Percentiles rank a stretch among this genome's conserved stretches.
These are phyloP conservation scores for Dacryopinax primogenitus DNA, from an alignment of 768 basidiomycete species.

Conservation along the genomic window DNA sequence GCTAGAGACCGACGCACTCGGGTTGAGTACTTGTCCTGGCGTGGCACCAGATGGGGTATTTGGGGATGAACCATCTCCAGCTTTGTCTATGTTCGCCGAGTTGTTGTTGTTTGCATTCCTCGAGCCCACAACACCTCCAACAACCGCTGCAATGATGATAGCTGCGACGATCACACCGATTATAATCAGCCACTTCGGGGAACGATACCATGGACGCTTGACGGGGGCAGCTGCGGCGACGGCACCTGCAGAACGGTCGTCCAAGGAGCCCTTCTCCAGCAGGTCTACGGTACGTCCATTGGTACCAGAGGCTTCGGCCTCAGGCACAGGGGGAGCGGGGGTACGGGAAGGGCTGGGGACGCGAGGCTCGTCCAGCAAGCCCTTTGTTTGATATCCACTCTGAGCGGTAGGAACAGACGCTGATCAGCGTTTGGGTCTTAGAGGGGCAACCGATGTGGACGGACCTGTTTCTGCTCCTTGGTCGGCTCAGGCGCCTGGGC, in stretches of 20 bases:
- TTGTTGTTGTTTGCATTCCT: conserved; percentile 26
- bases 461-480: conserved; percentile 3
- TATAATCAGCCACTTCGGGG: conserved; percentile 31
- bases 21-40: too few relatives aligned
- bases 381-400: conserved; percentile 3
- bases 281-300: neutral
- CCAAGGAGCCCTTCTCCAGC: neutral
- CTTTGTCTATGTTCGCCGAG: conserved; percentile 12
- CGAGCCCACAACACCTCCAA: conserved; percentile 50
- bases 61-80: conserved; percentile 12
- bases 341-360: neutral
- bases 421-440: neutral
- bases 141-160: conserved; percentile 38
- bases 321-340: neutral
- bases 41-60: conserved; percentile 13
- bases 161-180: conserved; percentile 29
- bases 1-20: too few relatives aligned
- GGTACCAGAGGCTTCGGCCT: neutral
- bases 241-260: neutral
- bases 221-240: neutral
- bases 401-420: neutral
- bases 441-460: neutral
- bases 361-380: conserved; percentile 2
- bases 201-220: neutral
- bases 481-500: conserved; percentile 5